Evolutionary conservation across 495 filamentous ascomycete genomes (phyloP).

Genomic region (Penicillium fimorum): DNA sequence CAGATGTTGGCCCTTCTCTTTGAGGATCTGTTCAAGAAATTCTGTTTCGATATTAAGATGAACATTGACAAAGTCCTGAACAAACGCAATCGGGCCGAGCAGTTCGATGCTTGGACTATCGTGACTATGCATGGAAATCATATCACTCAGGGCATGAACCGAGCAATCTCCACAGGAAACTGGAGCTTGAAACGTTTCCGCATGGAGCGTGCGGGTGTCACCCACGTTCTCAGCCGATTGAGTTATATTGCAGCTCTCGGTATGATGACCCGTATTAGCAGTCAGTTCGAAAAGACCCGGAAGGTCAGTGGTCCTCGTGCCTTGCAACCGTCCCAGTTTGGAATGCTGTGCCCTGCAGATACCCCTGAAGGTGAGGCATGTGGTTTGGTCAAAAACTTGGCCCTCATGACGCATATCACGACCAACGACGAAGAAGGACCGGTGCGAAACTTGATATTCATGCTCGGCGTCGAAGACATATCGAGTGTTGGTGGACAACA

Average conservation of each 20-base stretch:
- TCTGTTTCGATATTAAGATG: conserved; percentile 79
- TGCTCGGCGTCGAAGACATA: conserved; percentile 77
- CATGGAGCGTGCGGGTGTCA: conserved; percentile 97
- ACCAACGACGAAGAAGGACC: conserved; percentile 91
- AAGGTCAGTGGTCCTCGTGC: conserved; percentile 95
- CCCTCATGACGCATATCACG: conserved; percentile 98
- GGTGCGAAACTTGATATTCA: conserved; percentile 74
- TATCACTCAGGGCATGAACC: conserved; percentile 87
- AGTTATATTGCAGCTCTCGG: conserved; percentile 98
- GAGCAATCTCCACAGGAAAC: conserved; percentile 94
- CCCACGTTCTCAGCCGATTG: conserved; percentile 90
- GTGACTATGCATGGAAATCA: conserved; percentile 72
- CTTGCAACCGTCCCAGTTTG: conserved; percentile 94
- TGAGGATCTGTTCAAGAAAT: conserved; percentile 95
- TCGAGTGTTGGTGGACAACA: conserved; percentile 69
- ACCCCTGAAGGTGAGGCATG: conserved; percentile 98
- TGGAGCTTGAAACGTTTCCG: conserved; percentile 97
- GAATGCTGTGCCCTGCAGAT: conserved; percentile 95
- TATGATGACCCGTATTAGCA: conserved; percentile 99
- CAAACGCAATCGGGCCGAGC: conserved; percentile 78
- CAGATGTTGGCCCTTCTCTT: conserved; percentile 95
- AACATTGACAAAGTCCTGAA: conserved; percentile 91
- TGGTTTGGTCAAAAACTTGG: conserved; percentile 96
- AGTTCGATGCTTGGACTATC: conserved; percentile 80
- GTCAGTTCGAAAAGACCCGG: conserved; percentile 97